Conservation (phyloP, 345 rosid species). For the Hibiscus mutabilis region DNA sequence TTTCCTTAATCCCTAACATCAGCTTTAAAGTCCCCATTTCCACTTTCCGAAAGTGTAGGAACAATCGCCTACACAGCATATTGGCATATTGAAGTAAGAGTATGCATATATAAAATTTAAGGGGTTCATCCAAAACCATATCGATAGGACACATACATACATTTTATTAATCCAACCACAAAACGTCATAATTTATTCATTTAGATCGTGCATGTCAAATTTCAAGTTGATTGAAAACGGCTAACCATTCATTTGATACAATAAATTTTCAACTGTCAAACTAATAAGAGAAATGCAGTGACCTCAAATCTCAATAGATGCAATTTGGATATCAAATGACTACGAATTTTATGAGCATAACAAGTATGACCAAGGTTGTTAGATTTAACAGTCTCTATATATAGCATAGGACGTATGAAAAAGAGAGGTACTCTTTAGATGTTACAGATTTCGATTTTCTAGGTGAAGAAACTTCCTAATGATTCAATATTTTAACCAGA, state of each 20-base stretch:
- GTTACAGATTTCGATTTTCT: neutral
- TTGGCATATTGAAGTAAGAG: neutral
- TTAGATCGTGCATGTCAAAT: neutral
- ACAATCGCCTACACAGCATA: neutral
- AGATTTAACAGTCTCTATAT: neutral
- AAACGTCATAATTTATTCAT: neutral
- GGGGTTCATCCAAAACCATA: neutral
- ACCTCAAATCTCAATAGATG: neutral
- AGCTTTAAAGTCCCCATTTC: neutral
- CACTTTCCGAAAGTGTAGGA: neutral
- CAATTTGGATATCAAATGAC: neutral
- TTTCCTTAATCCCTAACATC: neutral
- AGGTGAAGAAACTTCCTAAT: neutral
- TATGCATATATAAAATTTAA: too few relatives aligned
- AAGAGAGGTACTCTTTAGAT: neutral
- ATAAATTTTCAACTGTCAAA: neutral
- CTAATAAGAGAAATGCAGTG: neutral
- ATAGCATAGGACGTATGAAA: neutral
- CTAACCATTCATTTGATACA: neutral
- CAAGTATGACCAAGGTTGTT: neutral
- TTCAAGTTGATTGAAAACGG: neutral
- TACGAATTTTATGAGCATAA: neutral
- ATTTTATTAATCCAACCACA: neutral
- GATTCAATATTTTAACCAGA: neutral
- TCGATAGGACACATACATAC: neutral